Evolutionary conservation across 2,329 filamentous ascomycete species (phyloP), one percentile per base, ranked within the genome.

Genomic region (Amylocarpus encephaloides): DNA sequence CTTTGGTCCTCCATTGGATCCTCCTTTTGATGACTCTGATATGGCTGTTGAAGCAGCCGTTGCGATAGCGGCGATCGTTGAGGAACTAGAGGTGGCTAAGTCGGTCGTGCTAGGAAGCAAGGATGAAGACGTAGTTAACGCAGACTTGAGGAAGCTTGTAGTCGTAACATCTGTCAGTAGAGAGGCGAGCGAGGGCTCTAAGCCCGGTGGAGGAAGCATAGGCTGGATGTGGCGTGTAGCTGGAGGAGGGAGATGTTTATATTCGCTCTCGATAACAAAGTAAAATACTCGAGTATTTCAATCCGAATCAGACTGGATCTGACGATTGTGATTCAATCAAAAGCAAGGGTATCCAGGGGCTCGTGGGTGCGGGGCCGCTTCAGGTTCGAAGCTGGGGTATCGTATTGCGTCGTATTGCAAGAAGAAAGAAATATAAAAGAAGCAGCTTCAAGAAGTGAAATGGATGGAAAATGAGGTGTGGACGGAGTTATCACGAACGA

Each of bases 201-300:
- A 53, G 53, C 61, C 61, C 53, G 60, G 58, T 46, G 62, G 60
- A 35, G 62, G 60, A 38, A 60, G 57, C 63, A 65, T 65, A 40
- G 52, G 48, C 42, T 49, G 48, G 42, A 18, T 12, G 22, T 41
- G 46, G 40, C 40, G 40, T 11, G 5, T 11, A 16, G 38, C 13
- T 11, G n/a, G 34, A 26, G 22, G 22, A 26, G 7, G 22, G 7
- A 26, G 22, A 26, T 7, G 22, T 7, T 26, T 26, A 26, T 26
- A 26, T 7, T 26, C 22, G 22, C 7, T 4, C 22, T 26, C 7
- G 22, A 4, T 4, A 26, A 26, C 22, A 26, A 26, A 26, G 22
- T 7, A 26, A 26, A n/a, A n/a, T n/a, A n/a, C n/a, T n/a, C n/a
- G n/a, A n/a, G n/a, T n/a, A n/a, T n/a, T 7, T 26, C 7, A 7